phyloP scores from a whole-genome alignment of 139 green algal species.

The Asterochloris sp. region DNA sequence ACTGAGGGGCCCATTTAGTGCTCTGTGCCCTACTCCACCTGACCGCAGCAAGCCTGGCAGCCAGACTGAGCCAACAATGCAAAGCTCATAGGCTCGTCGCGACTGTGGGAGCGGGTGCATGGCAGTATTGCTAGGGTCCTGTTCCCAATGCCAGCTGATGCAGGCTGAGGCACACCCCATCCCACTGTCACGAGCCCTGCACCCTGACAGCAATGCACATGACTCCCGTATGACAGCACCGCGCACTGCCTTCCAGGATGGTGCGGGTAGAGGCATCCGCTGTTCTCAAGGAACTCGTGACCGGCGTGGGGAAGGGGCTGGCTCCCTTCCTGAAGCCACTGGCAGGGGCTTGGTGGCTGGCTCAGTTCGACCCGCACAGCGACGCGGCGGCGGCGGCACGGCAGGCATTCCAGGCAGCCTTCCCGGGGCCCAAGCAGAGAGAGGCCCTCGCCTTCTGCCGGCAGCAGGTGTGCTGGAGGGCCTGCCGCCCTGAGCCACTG shows the following conservation, averaged over 20 bases:
- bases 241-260: constrained; percentile 6
- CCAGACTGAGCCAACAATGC: no score
- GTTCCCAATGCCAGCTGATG: no score
- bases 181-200: constrained; percentile 9
- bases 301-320: constrained; percentile 34
- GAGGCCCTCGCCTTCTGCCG: constrained; percentile 57
- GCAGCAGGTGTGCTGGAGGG: constrained; percentile 25
- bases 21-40: no score
- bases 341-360: constrained; percentile 42
- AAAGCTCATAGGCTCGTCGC: no score
- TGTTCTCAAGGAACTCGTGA: constrained; percentile 41
- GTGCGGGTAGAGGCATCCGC: constrained; percentile 57
- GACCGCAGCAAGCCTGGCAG: no score
- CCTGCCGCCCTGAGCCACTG: neutral
- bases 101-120: no score
- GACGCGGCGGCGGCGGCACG: constrained; percentile 59
- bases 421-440: constrained; percentile 42
- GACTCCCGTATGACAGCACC: constrained; percentile 19
- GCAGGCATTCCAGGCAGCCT: constrained; percentile 43
- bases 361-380: constrained; percentile 54
- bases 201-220: constrained; percentile 35
- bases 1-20: no score
- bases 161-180: no score
- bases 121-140: no score
- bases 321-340: constrained; percentile 25